phyloP scores from a whole-genome alignment of 176 grass and related monocot species.

The sorghum (Sorghum bicolor) region DNA sequence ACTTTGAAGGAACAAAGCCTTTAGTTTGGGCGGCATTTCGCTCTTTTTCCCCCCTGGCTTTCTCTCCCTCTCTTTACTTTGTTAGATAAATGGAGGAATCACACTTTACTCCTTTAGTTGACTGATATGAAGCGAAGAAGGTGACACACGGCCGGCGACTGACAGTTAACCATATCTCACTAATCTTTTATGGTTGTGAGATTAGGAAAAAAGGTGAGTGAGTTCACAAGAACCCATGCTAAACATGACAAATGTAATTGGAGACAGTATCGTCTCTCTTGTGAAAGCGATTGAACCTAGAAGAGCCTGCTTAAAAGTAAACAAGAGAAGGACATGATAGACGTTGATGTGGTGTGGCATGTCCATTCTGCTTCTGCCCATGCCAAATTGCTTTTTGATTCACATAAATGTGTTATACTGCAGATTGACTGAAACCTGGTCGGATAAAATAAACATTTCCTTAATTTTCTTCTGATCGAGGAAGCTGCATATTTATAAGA shows the following conservation, averaged over 20 bases:
- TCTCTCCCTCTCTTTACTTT: neutral
- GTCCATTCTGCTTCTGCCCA: neutral
- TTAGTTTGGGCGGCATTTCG: neutral
- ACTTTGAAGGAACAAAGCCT: neutral
- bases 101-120: conserved; percentile 15
- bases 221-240: conserved; percentile 26
- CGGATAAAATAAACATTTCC: neutral
- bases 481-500: neutral
- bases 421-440: conserved; percentile 17
- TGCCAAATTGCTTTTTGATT: conserved; percentile 10
- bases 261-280: neutral
- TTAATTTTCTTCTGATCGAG: neutral
- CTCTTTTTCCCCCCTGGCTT: neutral
- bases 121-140: conserved; percentile 14
- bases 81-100: conserved; percentile 51
- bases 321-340: neutral
- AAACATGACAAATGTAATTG: conserved; percentile 35
- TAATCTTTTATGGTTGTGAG: neutral
- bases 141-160: neutral
- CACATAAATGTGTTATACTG: neutral
- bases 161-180: conserved; percentile 28
- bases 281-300: conserved; percentile 23
- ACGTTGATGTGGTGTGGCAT: neutral
- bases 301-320: conserved; percentile 23
- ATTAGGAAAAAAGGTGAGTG: neutral